Evolutionary conservation across 441 rosid species (phyloP).

Genomic region (Sinapis alba): DNA sequence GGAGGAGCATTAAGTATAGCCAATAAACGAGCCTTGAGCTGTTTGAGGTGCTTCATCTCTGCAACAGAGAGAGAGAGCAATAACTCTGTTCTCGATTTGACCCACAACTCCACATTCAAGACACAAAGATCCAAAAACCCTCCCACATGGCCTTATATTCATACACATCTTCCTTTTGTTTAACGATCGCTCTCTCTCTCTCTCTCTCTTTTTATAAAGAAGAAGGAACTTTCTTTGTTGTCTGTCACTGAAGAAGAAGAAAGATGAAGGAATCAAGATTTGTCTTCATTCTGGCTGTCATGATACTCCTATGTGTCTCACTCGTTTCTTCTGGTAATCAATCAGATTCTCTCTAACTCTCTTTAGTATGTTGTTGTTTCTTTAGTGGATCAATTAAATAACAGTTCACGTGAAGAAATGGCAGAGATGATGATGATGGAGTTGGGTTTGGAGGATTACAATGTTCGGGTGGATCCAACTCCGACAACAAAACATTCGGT

Average conservation of each 20-base stretch:
- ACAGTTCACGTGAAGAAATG: neutral
- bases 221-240: neutral
- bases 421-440: constrained; percentile 23
- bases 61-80: constrained; percentile 12
- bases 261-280: constrained; percentile 24
- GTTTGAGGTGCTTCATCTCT: constrained; percentile 28
- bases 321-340: constrained; percentile 32
- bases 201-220: neutral
- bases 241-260: constrained; percentile 25
- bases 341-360: neutral
- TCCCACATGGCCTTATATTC: constrained; percentile 7
- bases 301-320: constrained; percentile 1
- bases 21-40: constrained; percentile 39
- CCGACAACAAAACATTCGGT: constrained; percentile 26
- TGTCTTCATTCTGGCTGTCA: constrained; percentile 18
- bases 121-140: constrained; percentile 23
- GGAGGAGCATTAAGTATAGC: constrained; percentile 33
- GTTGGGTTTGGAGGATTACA: constrained; percentile 34
- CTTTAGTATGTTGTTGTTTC: neutral
- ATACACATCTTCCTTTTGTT: neutral
- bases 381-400: neutral
- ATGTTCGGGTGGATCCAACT: constrained; percentile 19
- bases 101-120: constrained; percentile 36
- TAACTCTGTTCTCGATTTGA: constrained; percentile 38
- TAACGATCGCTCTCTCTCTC: neutral